These are phyloP conservation scores for Wickerhamiella brachini DNA, from an alignment of 805 yeast genomes.

Conservation along the genomic window DNA sequence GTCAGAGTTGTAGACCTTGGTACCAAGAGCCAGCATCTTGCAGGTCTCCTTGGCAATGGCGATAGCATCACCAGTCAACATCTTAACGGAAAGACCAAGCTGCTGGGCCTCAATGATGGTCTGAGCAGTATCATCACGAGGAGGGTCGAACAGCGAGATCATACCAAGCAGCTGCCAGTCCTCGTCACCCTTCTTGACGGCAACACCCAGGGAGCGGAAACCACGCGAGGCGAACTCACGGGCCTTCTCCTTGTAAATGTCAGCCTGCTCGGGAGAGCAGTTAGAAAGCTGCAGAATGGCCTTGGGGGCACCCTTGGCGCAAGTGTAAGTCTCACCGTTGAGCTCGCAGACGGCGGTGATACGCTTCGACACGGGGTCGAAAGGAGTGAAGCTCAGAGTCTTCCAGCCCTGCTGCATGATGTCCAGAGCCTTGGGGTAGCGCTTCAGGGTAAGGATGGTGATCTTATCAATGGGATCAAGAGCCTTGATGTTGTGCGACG, in stretches of 20 bases:
- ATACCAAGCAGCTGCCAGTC: constrained; percentile 97
- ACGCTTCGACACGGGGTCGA: constrained; percentile 95
- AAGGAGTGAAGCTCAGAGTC: constrained; percentile 73
- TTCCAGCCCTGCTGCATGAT: constrained; percentile 29
- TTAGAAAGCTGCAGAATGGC: constrained; percentile 47
- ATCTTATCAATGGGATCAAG: constrained; percentile 94
- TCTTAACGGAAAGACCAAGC: constrained; percentile 90
- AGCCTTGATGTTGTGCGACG: constrained; percentile 97
- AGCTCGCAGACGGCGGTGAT: constrained; percentile 90
- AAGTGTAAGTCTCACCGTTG: constrained; percentile 87
- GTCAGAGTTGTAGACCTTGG: constrained; percentile 93
- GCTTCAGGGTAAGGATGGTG: constrained; percentile 77
- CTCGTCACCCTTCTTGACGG: constrained; percentile 97
- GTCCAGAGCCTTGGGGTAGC: constrained; percentile 70
- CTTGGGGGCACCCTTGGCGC: constrained; percentile 98
- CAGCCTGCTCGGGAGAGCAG: constrained; percentile 79
- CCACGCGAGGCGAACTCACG: constrained; percentile 97
- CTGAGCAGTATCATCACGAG: constrained; percentile 95
- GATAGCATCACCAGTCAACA: constrained; percentile 98
- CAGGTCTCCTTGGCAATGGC: constrained; percentile 98
- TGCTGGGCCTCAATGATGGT: constrained; percentile 85
- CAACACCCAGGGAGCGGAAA: constrained; percentile 97
- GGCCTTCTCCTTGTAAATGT: constrained; percentile 90
- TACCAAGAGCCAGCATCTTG: constrained; percentile 93
- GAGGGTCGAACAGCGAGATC: constrained; percentile 98